Base-by-base conservation (phyloP, 2,329 filamentous ascomycete species). In the Aureobasidium musti region DNA sequence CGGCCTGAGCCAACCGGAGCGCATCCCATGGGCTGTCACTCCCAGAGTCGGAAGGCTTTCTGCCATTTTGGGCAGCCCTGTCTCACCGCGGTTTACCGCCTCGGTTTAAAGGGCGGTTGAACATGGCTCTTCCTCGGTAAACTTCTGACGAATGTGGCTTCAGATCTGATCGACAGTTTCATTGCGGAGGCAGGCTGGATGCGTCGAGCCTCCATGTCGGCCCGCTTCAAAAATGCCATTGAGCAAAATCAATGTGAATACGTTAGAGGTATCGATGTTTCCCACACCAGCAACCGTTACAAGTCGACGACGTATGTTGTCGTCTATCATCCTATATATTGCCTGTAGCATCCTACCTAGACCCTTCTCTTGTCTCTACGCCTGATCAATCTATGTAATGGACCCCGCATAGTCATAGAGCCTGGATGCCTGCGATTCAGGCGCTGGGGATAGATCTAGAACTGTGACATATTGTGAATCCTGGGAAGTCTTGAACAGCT, bases 41-140 rank as follows among this genome's bases (percentile, higher is more conserved):
- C 19, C 6, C 26, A 33, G 19, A 19, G 30, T 26, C 28, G 23
- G 43, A 49, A 61, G 28, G 43, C 39, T 52, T 56, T 33, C 53
- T 56, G 30, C 53, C 21, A 26, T 41, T 56, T 23, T 14, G 13
- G 45, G 23, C 37, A 41, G 57, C 57, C 41, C 19, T 52, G 59
- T 63, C 59, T 63, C 59, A 63, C 59, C 45, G 37, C 33, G 30
- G 35, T 21, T 52, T 52, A 63, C 59, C 59, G 59, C 59, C 45
- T 64, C 61, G 61, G 61, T 50, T 45, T 21, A 35, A 35, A 63
- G 19, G 8, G 37, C 49, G 61, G 37, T 33, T 64, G 41, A 35
- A 43, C 10, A 23, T 43, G 61, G 61, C 61, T 54, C 37, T 64
- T 64, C 37, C 47, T 53, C 61, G 49, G 61, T 37, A 64, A 54